Evolutionary conservation across 768 basidiomycete genomes (phyloP).

Genomic region (Pluteus cervinus): DNA sequence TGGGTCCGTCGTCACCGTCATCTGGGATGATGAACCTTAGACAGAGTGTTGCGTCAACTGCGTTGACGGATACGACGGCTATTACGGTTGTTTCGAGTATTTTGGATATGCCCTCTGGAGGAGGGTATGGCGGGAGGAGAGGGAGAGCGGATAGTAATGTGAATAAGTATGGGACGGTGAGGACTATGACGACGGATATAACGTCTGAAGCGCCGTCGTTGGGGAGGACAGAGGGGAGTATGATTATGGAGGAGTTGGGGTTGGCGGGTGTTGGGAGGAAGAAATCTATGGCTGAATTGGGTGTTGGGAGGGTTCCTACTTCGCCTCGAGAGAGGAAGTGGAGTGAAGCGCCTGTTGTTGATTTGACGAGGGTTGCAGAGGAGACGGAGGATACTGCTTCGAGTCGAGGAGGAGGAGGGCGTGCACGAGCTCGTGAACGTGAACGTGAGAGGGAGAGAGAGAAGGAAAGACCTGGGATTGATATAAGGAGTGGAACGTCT

Average conservation of each 20-base stretch:
- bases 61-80: constrained; percentile 48
- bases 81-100: constrained; percentile 56
- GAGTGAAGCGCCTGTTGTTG: constrained; percentile 56
- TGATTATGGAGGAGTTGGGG: constrained; percentile 44
- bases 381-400: constrained; percentile 61
- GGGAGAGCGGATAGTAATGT: constrained; percentile 25
- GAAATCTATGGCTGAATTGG: constrained; percentile 2
- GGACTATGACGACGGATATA: constrained; percentile 77
- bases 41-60: constrained; percentile 60
- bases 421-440: constrained; percentile 26
- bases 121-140: constrained; percentile 6
- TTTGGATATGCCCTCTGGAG: constrained; percentile 42
- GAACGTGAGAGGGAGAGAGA: no score
- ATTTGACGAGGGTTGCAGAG: constrained; percentile 65
- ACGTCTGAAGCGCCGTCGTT: constrained; percentile 72
- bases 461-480: no score
- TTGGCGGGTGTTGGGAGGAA: constrained; percentile 9
- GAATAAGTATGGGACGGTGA: constrained; percentile 71
- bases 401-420: constrained; percentile 14
- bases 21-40: constrained; percentile 31
- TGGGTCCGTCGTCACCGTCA: no score
- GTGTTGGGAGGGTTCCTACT: constrained; percentile 8
- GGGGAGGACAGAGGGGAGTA: constrained; percentile 57
- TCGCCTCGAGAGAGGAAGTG: constrained; percentile 48
- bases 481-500: no score